phyloP scores from a whole-genome alignment of 2,329 filamentous ascomycete species.

The Hypoxylon sp. region DNA sequence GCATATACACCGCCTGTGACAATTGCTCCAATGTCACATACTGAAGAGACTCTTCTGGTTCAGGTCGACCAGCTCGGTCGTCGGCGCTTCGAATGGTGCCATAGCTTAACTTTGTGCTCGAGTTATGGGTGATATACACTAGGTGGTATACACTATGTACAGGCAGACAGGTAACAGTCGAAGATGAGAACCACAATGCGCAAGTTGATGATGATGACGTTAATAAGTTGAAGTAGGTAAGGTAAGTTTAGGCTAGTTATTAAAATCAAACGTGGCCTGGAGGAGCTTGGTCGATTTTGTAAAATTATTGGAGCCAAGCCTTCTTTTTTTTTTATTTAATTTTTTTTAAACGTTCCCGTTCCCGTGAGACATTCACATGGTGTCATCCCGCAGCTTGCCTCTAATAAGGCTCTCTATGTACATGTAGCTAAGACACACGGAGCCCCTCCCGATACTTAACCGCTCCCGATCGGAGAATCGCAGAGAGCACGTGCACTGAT shows the following conservation, averaged over 20 bases:
- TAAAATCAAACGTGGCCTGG: conserved; percentile 28
- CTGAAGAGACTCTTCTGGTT: conserved; percentile 76
- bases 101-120: conserved; percentile 52
- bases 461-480: conserved; percentile 22
- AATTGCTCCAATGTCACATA: conserved; percentile 60
- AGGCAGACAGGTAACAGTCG: not conserved
- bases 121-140: not conserved
- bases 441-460: conserved; percentile 34
- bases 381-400: conserved; percentile 29
- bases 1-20: conserved; percentile 28
- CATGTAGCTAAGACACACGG: conserved; percentile 8
- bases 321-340: conserved; percentile 14
- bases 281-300: conserved; percentile 23
- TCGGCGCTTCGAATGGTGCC: conserved; percentile 56
- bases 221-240: conserved; percentile 3
- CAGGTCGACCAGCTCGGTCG: conserved; percentile 71
- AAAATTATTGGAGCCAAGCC: conserved; percentile 36
- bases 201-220: conserved; percentile 2
- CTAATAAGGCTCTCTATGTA: not conserved
- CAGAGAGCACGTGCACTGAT: conserved; percentile 33
- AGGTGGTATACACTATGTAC: not conserved
- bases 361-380: conserved; percentile 30
- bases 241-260: not conserved
- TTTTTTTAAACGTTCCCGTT: conserved; percentile 9
- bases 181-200: conserved; percentile 4